Base-by-base conservation (phyloP, 2,329 filamentous ascomycete species). In the Diplodia sapinea region DNA sequence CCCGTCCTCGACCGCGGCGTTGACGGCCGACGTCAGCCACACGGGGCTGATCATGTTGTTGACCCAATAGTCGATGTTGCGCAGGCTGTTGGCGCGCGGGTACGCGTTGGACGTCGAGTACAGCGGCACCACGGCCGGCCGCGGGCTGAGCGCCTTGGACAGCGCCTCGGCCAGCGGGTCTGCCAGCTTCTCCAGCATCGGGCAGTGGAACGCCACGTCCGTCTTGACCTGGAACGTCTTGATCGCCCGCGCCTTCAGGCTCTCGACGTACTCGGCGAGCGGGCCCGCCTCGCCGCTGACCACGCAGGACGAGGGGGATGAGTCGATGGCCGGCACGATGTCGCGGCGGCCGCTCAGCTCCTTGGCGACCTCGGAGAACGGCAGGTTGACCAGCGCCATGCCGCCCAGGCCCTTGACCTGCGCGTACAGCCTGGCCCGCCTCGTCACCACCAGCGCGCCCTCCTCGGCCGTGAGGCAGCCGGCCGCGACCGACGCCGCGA, bases 191-290 rank as follows among this genome's bases (percentile, higher is more conserved):
- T 74, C 68, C 8, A 82, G 73, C 69, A 79, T 74, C 7, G 78
- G 79, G 50, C 75, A 78, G 67, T 82, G 81, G 65, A 83, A 82
- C 2, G 79, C 75, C 50, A 83, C 75, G 52, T 82, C 78, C 0
- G 79, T 79, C 40, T 78, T 75, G 9, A 83, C 79, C 13, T 69
- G 71, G 68, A 78, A 75, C 0, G 72, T 71, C 66, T 76, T 78
- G 55, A 80, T 67, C 4, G 71, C 70, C 11, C 73, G 72, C 2
- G 43, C 54, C 52, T 75, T 70, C 15, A 74, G 68, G 6, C 29
- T 61, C 5, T 63, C 49, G 1, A 69, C 33, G 26, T 73, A 74
- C 36, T 71, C 69, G 12, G 74, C 70, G n/a, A 77, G 66, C 2
- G 74, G 71, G 23, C 70, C 69, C 4, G 59, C 55, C 6, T 69